phyloP scores from a whole-genome alignment of 192 early-diverging fungal genomes.

The Gaertneriomyces sp. region DNA sequence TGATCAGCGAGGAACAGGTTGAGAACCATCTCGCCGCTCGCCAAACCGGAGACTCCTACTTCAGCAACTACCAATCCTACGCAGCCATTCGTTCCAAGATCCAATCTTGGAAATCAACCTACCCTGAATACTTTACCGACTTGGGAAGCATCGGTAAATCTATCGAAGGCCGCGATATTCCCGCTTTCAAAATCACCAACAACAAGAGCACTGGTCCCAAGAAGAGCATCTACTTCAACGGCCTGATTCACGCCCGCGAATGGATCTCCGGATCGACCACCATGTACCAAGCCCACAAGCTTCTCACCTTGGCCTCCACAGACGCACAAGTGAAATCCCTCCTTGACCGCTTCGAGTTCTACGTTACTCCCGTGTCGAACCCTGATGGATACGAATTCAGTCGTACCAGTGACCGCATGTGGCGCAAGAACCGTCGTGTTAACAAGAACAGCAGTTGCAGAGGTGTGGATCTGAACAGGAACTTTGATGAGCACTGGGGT shows the following conservation, averaged over 20 bases:
- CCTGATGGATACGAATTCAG: slow-evolving; percentile 56
- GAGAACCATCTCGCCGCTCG: not conserved
- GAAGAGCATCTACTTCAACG: slow-evolving; percentile 39
- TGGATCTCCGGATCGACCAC: slow-evolving; percentile 51
- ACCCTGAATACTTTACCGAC: slow-evolving; percentile 44
- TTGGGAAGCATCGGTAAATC: slow-evolving; percentile 58
- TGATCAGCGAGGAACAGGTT: slow-evolving; percentile 1
- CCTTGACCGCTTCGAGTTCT: slow-evolving; percentile 41
- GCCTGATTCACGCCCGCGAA: slow-evolving; percentile 53
- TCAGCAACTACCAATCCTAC: slow-evolving; percentile 48
- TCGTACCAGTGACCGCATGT: slow-evolving; percentile 42
- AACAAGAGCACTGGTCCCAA: slow-evolving; percentile 38
- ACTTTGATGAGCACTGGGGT: slow-evolving; percentile 52
- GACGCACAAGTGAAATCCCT: not conserved
- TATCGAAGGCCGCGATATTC: slow-evolving; percentile 49
- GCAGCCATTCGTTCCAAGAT: slow-evolving; percentile 45
- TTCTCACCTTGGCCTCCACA: slow-evolving; percentile 13
- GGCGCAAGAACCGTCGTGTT: slow-evolving; percentile 55
- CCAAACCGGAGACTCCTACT: slow-evolving; percentile 31
- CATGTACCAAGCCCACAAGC: slow-evolving; percentile 37
- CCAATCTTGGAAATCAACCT: slow-evolving; percentile 37
- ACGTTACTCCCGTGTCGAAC: slow-evolving; percentile 55
- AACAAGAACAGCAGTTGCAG: slow-evolving; percentile 11
- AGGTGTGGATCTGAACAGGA: slow-evolving; percentile 48
- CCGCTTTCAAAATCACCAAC: slow-evolving; percentile 48